Conservation (phyloP, 352 stramenopile genomes). For the Peronosclerospora sorghi region DNA sequence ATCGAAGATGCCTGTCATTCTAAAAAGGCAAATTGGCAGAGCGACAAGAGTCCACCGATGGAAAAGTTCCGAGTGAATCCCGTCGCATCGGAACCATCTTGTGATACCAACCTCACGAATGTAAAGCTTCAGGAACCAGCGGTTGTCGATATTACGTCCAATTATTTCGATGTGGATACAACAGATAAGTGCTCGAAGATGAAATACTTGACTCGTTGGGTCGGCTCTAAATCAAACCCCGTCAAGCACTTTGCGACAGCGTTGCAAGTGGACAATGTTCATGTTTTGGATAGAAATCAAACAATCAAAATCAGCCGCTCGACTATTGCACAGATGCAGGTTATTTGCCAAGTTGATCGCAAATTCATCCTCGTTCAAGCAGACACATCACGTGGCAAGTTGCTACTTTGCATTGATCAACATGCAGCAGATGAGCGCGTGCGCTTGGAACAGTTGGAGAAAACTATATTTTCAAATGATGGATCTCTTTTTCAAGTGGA, state of each 20-base stretch:
- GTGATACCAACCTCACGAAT: neutral
- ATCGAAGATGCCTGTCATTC: neutral
- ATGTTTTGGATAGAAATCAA: conserved; percentile 7
- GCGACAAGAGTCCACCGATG: neutral
- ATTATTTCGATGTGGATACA: conserved; percentile 9
- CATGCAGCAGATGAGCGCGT: conserved; percentile 87
- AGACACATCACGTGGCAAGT: conserved; percentile 7
- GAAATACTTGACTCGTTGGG: conserved; percentile 2
- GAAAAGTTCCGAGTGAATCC: neutral
- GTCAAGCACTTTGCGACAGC: conserved; percentile 7
- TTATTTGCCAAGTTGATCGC: conserved; percentile 83
- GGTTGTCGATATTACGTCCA: conserved; percentile 1
- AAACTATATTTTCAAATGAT: conserved; percentile 41
- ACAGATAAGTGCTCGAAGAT: neutral
- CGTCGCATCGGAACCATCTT: neutral
- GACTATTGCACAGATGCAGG: conserved; percentile 46
- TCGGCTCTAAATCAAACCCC: neutral
- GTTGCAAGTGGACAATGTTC: conserved; percentile 28
- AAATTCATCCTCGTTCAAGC: conserved; percentile 85
- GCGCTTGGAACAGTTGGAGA: conserved; percentile 75
- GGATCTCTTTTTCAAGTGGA: conserved; percentile 45
- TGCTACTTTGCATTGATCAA: conserved; percentile 83
- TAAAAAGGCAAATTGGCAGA: neutral
- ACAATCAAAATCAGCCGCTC: conserved; percentile 54
- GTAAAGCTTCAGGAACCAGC: neutral